phyloP scores from a whole-genome alignment of 164 flowering plant genomes.

The Brasenia schreberi region DNA sequence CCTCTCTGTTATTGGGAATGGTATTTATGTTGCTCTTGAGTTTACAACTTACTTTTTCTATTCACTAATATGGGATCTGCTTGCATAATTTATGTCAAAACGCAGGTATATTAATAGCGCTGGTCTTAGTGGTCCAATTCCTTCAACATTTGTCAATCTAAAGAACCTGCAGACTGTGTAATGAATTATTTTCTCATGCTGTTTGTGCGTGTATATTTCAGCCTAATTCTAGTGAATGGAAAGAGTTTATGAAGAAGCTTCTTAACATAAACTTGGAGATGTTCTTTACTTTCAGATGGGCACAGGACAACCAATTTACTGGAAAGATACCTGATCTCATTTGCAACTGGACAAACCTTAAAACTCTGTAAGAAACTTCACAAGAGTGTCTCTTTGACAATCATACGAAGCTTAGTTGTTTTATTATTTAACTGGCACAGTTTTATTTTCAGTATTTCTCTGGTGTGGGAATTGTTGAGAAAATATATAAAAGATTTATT shows the following conservation, averaged over 20 bases:
- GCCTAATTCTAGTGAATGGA: background rate
- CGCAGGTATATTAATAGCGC: slow-evolving; percentile 26
- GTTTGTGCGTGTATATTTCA: background rate
- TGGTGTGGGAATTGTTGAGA: too few species aligned
- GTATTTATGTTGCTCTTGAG: background rate
- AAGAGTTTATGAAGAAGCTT: background rate
- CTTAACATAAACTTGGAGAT: background rate
- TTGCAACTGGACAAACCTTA: slow-evolving; percentile 6
- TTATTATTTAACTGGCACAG: too few species aligned
- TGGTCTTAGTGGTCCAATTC: slow-evolving; percentile 32
- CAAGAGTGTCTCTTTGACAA: too few species aligned
- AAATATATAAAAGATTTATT: too few species aligned
- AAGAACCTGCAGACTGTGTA: slow-evolving; percentile 18
- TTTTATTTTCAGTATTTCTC: too few species aligned
- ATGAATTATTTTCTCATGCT: background rate
- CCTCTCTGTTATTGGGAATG: background rate
- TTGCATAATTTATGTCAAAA: background rate
- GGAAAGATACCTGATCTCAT: slow-evolving; percentile 7
- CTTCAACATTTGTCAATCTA: slow-evolving; percentile 21
- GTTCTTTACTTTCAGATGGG: slow-evolving; percentile 1
- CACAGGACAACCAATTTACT: slow-evolving; percentile 4
- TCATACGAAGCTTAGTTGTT: too few species aligned
- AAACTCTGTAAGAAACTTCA: background rate
- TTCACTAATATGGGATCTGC: background rate
- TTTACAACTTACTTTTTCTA: background rate